Base-by-base conservation (phyloP, 1,284 basidiomycete genomes). In the Microbotryum scabiosae region DNA sequence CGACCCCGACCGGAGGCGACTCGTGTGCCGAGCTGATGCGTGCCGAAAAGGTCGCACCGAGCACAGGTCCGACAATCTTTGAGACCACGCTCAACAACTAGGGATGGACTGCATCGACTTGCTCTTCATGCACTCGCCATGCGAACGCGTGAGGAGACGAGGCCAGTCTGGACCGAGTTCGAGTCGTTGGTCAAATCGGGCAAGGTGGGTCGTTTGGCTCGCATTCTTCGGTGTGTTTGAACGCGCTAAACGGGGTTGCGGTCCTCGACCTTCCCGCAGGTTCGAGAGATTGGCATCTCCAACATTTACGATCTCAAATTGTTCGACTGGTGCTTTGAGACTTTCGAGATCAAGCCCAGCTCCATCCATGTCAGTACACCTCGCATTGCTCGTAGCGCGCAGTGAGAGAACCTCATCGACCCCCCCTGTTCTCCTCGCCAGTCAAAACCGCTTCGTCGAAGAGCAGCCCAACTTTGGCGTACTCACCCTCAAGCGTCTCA, bases 51-150 rank as follows among this genome's bases (percentile, higher is more conserved):
- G 54, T 30, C 51, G 18, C 14, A 36, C 49, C 20, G 32, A 6
- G 46, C 20, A 32, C 50, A 66, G 65, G 80, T 90, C 61, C 71
- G 75, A 8, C 69, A 79, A 7, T 88, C 86, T 81, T 88, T 59
- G 74, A 76, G 23, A 80, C 72, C 25, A 88, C 86, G 8, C 78
- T 90, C 55, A 72, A 73, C 85, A 89, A 68, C 79, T 90, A 6
- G 79, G 78, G 41, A 85, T 86, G 2, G 79, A 80, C 4, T 86
- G 85, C 69, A 74, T 90, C 60, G 88, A 90, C 70, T 81, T 82
- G 61, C 84, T 87, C 63, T 76, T 90, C 56, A 79, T 91, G 5
- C 88, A 91, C 70, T 85, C 84, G 1, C 87, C 2, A 73, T 89
- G 49, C 78, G 75, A 2, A 84, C 82, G 0, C 72, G 79, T 14